Evolutionary conservation across 495 filamentous ascomycete genomes (phyloP).

Genomic region (Penicillium flavigenum): DNA sequence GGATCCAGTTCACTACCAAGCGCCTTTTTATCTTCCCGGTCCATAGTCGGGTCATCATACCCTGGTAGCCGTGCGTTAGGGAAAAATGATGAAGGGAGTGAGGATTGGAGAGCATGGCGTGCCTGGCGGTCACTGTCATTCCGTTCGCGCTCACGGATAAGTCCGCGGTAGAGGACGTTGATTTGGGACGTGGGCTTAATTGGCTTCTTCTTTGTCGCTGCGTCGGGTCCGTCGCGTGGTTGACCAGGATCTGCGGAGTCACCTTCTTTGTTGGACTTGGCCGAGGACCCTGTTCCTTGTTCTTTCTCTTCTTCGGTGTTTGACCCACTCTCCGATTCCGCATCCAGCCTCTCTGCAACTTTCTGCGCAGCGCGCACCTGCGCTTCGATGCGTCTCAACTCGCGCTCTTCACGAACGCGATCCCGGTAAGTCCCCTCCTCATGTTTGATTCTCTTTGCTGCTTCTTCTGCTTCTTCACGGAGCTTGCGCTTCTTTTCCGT

Average conservation of each 20-base stretch:
- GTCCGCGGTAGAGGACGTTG: conserved; percentile 75
- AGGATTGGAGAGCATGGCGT: conserved; percentile 68
- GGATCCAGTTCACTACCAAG: conserved; percentile 45
- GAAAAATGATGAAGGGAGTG: conserved; percentile 49
- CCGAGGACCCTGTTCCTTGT: conserved; percentile 11
- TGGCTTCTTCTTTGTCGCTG: conserved; percentile 26
- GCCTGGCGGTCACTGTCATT: conserved; percentile 67
- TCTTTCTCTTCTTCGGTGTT: conserved; percentile 28
- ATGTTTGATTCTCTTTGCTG: conserved; percentile 62
- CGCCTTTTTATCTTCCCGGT: conserved; percentile 55
- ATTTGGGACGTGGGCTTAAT: conserved; percentile 58
- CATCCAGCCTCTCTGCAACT: conserved; percentile 72
- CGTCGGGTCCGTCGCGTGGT: conserved; percentile 3
- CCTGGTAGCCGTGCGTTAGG: conserved; percentile 49
- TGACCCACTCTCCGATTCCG: conserved; percentile 35
- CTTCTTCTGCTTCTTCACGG: conserved; percentile 58
- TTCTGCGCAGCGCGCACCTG: conserved; percentile 74
- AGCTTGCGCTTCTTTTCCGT: conserved; percentile 80
- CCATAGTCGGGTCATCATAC: conserved; percentile 54
- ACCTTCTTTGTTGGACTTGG: not conserved
- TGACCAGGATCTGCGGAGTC: conserved; percentile 2
- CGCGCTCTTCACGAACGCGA: conserved; percentile 66
- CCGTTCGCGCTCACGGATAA: conserved; percentile 66
- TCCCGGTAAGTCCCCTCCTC: conserved; percentile 76
- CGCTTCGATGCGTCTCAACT: conserved; percentile 65